Base-by-base conservation (phyloP, 345 rosid species). In the Hibiscus trionum region DNA sequence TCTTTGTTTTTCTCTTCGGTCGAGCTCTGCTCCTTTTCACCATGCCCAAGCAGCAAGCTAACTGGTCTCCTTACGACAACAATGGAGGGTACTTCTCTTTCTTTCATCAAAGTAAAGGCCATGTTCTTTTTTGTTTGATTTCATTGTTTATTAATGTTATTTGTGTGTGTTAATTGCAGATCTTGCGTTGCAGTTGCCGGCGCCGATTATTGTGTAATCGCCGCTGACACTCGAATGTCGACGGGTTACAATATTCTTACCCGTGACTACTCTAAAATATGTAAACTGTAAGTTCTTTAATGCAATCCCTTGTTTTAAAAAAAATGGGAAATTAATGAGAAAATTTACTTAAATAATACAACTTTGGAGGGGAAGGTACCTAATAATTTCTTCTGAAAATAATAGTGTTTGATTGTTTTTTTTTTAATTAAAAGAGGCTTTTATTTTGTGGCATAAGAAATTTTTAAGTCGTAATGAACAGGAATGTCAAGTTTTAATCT, bases 141-240 rank as follows among this genome's bases (percentile, higher is more conserved):
- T 58, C 53, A 7, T 65, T 55, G 4, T 50, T 49, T n/a, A 26
- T 11, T 27, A 4, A 16, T 61, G 9, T 64, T 69, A 39, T 47
- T n/a, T 63, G 4, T 26, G 31, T 2, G 63, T 29, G 58, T 12
- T 11, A 29, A n/a, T 61, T 27, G 58, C 83, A 95, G 97, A 75
- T 80, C 98, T 57, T 90, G 97, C 61, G 97, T 92, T 46, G 98
- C 96, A 42, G 82, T 95, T 52, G 99, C 97, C 7, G 97, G 98
- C 58, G 87, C 91, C 46, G 90, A 90, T 82, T 95, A 95, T 73
- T 92, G 98, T 55, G 99, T 95, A 4, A 79, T 92, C 69, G 98
- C 98, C 0, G 93, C 98, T 10, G 99, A 95, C 76, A 92, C 98
- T 56, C 87, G 96, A 11, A 87, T 95, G 98, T 92, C 94, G 42